Evolutionary conservation across 805 yeast genomes (phyloP), one percentile per base, ranked within the genome.

Genomic region (Wickerhamomyces xylosicus): DNA sequence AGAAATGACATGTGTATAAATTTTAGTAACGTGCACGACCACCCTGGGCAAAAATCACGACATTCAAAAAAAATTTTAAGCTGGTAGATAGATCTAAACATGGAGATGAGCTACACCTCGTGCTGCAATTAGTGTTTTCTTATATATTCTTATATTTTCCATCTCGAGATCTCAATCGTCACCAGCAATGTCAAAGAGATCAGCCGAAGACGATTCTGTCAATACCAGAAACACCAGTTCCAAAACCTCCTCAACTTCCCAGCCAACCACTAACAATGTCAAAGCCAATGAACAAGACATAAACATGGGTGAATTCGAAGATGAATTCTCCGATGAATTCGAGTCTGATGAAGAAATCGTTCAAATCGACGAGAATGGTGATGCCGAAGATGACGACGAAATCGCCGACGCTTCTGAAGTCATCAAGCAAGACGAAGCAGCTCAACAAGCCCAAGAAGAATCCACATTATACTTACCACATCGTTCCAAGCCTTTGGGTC

Each of bases 341-440:
- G 95, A 86, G 52, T 84, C 90, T 64, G 95, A 85, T 50, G 95
- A 85, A 39, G 95, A 83, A 57, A 83, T 85, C 43, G 82, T 85
- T 34, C 94, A 85, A 54, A 66, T 84, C 10, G 95, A 84, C 50
- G 71, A 70, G 41, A 64, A 61, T 16, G 70, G 56, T 15, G 67
- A 58, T 5, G 61, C 58, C n/a, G 63, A 58, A 22, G 49, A 45
- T 17, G 58, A 55, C 38, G 58, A 54, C 10, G 61, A 59, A 54
- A 52, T 52, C 14, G 41, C 40, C 18, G 59, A 57, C 44, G 61
- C 59, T 10, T 60, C 63, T 19, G 62, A 56, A 31, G 53, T 58
- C 35, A 50, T 64, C 32, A 60, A 59, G 39, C 53, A 59, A 46
- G 56, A 64, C 22, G 61, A 64, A 40, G 50, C 56, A 38, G 63